Base-by-base conservation (phyloP, 2,329 filamentous ascomycete species). In the Fusarium sambucinum region DNA sequence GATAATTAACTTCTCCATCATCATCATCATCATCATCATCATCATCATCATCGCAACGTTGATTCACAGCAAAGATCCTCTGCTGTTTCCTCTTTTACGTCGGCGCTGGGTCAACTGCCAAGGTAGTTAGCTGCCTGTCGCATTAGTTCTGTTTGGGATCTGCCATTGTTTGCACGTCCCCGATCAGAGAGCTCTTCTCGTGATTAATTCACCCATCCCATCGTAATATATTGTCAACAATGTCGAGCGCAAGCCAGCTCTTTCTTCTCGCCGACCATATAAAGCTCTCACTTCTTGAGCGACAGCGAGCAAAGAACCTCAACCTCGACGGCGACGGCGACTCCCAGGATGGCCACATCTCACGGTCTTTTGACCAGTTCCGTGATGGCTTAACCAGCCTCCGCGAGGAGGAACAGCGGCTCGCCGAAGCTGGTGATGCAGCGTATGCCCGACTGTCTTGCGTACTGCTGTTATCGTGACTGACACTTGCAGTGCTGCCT, bases 211-310 rank as follows among this genome's bases (percentile, higher is more conserved):
- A 40, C 52, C 19, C 32, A 35, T 48, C 48, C 30, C 27, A 56
- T 21, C 42, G n/a, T 51, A 42, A 29, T 33, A 27, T 37, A 38
- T 38, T 53, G 30, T 23, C 61, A 63, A 54, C 55, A 58, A 80
- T 80, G 78, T 77, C 78, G 40, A 89, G 86, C 72, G 80, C 86
- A 38, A 89, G 89, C 75, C 94, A 97, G 80, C 90, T 98, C 71
- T 93, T 94, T 78, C 90, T 98, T 55, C 89, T 98, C 59, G 93
- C 94, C 75, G 96, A 99, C 82, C 95, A 98, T 80, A 92, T 98
- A 85, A 97, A 98, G 81, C 88, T 98, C 65, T 97, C 94, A 16
- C 86, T 99, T 17, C 89, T 98, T 27, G 96, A 98, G 83, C 90
- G 95, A 60, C 91, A 97, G 81, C 90, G 95, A 60, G 93, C 94